Evolutionary conservation across 352 stramenopile genomes (phyloP), one percentile per base, ranked within the genome.

Genomic region (Globisporangium viniferum): DNA sequence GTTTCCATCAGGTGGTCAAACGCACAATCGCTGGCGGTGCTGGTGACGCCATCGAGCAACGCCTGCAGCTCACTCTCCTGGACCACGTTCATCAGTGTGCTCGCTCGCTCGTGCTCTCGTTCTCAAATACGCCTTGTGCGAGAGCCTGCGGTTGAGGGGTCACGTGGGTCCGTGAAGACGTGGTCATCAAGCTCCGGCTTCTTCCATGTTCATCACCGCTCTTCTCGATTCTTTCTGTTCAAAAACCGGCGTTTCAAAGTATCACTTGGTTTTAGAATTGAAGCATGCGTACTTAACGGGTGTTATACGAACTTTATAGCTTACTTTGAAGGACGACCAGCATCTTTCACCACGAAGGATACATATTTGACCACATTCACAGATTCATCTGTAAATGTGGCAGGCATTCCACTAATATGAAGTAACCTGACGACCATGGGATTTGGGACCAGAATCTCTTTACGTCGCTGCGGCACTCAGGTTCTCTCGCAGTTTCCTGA

Each of bases 401-500:
- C 24, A 24, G 24, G 24, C 24, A 24, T 24, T 24, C 24, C 24
- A 24, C 24, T 24, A 24, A 24, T 24, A 24, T 24, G 24, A 24
- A 4, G 9, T 24, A 22, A 22, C 44, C 15, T n/a, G 12, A 51
- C 3, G 5, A 5, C 44, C 5, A 20, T 51, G 5, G 1, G 9
- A 12, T 41, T 20, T 46, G 5, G 14, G 14, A 20, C 8, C 2
- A 41, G 9, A 46, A 3, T 12, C 39, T 20, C 39, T 20, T 20
- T 14, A 15, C 12, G 39, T 20, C 3, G 39, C 20, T 27, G 9
- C 49, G 7, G 22, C 48, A 7, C 49, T 6, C 12, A 58, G 24
- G 51, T 58, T 58, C 51, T 58, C 51, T 3, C 31, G 24, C 10
- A 58, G 24, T 29, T 58, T 58, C 51, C 36, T 58, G 10, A 58